Conservation (phyloP, 2,329 filamentous ascomycete species). For the Myriosclerotinia scirpicola region DNA sequence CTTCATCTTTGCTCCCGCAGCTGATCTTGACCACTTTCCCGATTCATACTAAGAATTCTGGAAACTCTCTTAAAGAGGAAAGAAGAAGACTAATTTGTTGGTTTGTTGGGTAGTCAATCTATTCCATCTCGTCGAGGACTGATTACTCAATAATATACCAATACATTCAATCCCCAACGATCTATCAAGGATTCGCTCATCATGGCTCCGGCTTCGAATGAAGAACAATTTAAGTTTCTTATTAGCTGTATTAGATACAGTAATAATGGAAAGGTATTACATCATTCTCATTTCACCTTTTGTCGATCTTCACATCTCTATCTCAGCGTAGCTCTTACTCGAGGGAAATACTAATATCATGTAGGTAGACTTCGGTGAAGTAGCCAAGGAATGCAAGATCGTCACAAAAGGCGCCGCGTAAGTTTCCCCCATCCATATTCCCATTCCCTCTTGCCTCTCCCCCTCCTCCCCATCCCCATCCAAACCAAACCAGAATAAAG, state of each 20-base stretch:
- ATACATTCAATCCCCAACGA: not conserved
- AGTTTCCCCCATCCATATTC: conserved; percentile 42
- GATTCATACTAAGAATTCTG: not conserved
- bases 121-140: not conserved
- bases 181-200: conserved; percentile 29
- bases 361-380: conserved; percentile 64
- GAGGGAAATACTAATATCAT: not conserved
- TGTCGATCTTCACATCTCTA: not conserved
- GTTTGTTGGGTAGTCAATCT: not conserved
- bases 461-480: not conserved
- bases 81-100: not conserved
- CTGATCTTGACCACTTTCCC: not conserved
- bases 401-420: conserved; percentile 69
- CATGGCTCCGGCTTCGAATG: conserved; percentile 53
- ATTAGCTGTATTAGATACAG: conserved; percentile 64
- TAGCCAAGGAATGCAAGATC: conserved; percentile 64
- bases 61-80: not conserved
- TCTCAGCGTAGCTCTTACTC: not conserved
- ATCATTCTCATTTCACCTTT: too few species aligned
- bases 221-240: conserved; percentile 64
- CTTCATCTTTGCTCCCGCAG: not conserved
- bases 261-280: conserved; percentile 56
- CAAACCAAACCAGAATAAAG: not conserved
- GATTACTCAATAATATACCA: not conserved
- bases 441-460: too few species aligned